Evolutionary conservation across 2,329 filamentous ascomycete species (phyloP).

Genomic region (Stagonosporopsis tanaceti): DNA sequence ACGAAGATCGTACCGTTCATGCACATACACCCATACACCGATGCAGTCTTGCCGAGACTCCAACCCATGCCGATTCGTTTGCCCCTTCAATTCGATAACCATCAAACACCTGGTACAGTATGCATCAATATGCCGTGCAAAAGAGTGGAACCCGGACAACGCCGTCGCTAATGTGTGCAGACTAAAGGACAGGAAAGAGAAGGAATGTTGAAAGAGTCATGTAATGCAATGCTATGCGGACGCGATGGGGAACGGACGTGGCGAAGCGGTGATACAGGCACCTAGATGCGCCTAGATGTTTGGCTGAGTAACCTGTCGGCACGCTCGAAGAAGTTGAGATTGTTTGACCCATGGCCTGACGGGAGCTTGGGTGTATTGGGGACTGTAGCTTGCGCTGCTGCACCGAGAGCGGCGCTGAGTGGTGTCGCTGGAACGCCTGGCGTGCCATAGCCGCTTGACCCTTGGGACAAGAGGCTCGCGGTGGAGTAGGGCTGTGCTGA

Average conservation of each 20-base stretch:
- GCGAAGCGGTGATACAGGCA: neutral
- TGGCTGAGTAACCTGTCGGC: conserved; percentile 45
- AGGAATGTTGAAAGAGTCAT: neutral
- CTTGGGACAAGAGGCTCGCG: conserved; percentile 37
- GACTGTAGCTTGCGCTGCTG: conserved; percentile 88
- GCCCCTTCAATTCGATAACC: neutral
- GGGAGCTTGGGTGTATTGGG: conserved; percentile 62
- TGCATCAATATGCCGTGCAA: conserved; percentile 19
- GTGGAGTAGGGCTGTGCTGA: conserved; percentile 39
- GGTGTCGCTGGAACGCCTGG: conserved; percentile 79
- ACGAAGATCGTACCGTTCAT: neutral
- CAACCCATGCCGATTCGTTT: neutral
- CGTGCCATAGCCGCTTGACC: conserved; percentile 57
- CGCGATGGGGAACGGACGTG: neutral
- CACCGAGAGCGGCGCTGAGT: conserved; percentile 85
- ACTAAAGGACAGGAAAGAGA: neutral
- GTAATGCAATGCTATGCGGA: neutral
- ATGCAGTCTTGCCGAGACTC: conserved; percentile 10
- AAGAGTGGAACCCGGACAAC: conserved; percentile 23
- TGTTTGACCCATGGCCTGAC: conserved; percentile 31
- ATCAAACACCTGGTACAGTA: conserved; percentile 7
- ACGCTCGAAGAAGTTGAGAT: conserved; percentile 47
- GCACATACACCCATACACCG: conserved; percentile 6
- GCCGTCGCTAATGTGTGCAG: conserved; percentile 20
- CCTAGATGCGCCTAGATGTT: conserved; percentile 41